Base-by-base conservation (phyloP, 352 stramenopile species). In the Phytophthora tubulina region DNA sequence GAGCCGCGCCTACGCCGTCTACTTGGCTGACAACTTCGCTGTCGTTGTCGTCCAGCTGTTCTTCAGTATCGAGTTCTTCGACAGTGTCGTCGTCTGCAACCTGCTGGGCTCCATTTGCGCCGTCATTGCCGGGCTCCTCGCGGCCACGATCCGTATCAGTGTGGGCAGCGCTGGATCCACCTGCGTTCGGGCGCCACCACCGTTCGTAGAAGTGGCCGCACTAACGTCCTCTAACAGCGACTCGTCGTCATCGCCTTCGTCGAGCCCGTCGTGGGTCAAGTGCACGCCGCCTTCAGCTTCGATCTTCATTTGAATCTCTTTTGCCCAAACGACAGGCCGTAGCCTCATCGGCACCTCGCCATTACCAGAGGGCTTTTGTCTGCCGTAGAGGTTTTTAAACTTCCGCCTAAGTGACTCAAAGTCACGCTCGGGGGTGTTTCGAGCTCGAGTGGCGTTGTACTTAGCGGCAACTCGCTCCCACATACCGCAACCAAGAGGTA, bases 181-280 rank as follows among this genome's bases (percentile, higher is more conserved):
- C n/a, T 38, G 11, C 48, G 27, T 48, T 41, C 35, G 35, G 35
- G 6, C 35, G 35, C 35, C 35, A 21, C 21, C 21, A 21, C 21
- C 21, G 21, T 21, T 1, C 21, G 21, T 21, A 41, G 35, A 41
- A 7, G 35, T 41, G 6, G 6, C 6, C 35, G 6, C 35, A 41
- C 35, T 9, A 7, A 41, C 10, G 10, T 41, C 35, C 35, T 11
- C 35, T 10, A 11, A 7, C 10, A 41, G 35, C 52, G 9, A 21
- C 9, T 32, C 27, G 14, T 62, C 41, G 15, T 64, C 56, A 4
- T 46, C 56, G 4, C 45, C 56, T 1, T 48, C 42, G 10, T 63
- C 56, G 4, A 39, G 8, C 0, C 31, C 45, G 10, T 64, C 56
- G 6, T 64, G 42, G 2, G n/a, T 38, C n/a, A 11, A 30, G 3